These are phyloP conservation scores for Tagetes patula DNA, from an alignment of 129 eudicot species.

Conservation along the genomic window DNA sequence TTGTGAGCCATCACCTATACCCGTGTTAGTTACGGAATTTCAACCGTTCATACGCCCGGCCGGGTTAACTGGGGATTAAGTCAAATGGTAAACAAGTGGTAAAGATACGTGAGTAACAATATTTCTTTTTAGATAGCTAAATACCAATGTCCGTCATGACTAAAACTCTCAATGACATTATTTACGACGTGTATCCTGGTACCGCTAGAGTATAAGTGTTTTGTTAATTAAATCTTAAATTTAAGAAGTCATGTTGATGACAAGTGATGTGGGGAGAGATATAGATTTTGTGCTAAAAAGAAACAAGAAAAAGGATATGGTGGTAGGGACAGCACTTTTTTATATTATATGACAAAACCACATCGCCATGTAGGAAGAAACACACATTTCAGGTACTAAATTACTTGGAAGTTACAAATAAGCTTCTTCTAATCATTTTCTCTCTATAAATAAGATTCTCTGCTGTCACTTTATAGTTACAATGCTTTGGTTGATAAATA, in stretches of 20 bases:
- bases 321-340: conserved; percentile 15
- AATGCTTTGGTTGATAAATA: conserved; percentile 12
- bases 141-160: too few relatives aligned
- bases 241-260: neutral
- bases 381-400: neutral
- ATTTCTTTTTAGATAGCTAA: too few relatives aligned
- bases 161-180: too few relatives aligned
- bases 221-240: too few relatives aligned
- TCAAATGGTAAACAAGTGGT: too few relatives aligned
- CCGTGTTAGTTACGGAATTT: too few relatives aligned
- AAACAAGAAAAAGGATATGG: conserved; percentile 29
- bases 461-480: conserved; percentile 28
- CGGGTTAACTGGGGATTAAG: too few relatives aligned
- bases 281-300: conserved; percentile 24
- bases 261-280: conserved; percentile 12
- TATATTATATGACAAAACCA: conserved; percentile 10
- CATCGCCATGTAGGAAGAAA: conserved; percentile 3
- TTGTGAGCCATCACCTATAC: too few relatives aligned
- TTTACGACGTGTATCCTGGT: too few relatives aligned
- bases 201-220: too few relatives aligned
- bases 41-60: too few relatives aligned
- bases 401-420: conserved; percentile 34
- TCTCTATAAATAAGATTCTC: conserved; percentile 17
- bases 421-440: conserved; percentile 23
- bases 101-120: too few relatives aligned